A percentile compares a stretch with the other conserved stretches of the same genome.
Evolutionary conservation across 148 eudicot species (phyloP).

Genomic region (Vaccinium myrtillus): DNA sequence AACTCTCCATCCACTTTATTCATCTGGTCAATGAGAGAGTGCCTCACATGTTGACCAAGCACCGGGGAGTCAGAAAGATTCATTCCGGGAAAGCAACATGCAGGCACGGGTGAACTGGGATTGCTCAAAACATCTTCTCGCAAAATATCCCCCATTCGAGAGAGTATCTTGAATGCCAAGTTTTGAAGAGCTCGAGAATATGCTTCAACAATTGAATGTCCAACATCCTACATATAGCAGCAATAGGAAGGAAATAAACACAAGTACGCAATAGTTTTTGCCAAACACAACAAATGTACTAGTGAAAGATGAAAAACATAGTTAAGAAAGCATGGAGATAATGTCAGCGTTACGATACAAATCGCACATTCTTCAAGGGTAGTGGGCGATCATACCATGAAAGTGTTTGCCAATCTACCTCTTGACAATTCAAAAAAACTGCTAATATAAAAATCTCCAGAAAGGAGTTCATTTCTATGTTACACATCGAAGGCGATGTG

Average conservation of each 20-base stretch:
- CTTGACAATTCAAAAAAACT: not conserved
- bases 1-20: constrained; percentile 52
- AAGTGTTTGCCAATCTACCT: no score
- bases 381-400: not conserved
- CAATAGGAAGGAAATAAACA: constrained; percentile 4
- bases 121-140: constrained; percentile 82
- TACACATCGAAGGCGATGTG: not conserved
- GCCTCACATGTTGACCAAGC: constrained; percentile 45
- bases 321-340: not conserved
- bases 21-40: constrained; percentile 68
- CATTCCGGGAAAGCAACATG: constrained; percentile 45
- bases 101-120: constrained; percentile 66
- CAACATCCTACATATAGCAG: not conserved
- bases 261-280: not conserved
- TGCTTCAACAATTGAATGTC: constrained; percentile 79
- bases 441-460: not conserved
- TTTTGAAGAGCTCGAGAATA: constrained; percentile 82
- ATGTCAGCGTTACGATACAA: not conserved
- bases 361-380: not conserved
- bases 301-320: not conserved
- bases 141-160: constrained; percentile 72
- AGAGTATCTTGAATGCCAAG: constrained; percentile 69
- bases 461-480: not conserved
- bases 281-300: not conserved
- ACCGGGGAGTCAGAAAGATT: constrained; percentile 42